Conservation (phyloP, 129 eudicot genomes). For the Chrysanthemum seticuspe region DNA sequence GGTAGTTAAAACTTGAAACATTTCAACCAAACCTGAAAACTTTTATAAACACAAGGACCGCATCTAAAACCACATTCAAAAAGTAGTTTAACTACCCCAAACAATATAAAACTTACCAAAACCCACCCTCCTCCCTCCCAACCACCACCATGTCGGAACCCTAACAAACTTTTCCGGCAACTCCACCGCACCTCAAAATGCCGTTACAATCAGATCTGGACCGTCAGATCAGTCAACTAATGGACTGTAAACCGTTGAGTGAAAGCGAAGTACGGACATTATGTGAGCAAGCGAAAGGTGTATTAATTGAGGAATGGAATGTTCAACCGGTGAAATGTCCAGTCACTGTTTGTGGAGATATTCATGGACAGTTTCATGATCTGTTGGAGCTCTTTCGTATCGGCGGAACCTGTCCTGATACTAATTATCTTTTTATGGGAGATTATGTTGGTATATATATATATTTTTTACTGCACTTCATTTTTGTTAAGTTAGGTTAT, state of each 20-base stretch:
- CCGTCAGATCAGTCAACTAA: slow-evolving; percentile 54
- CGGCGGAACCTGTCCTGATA: slow-evolving; percentile 51
- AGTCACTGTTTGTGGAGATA: slow-evolving; percentile 49
- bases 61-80: slow-evolving; percentile 1
- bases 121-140: slow-evolving; percentile 21
- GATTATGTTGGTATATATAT: slow-evolving; percentile 42
- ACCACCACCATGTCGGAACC: slow-evolving; percentile 30
- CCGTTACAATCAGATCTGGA: slow-evolving; percentile 63
- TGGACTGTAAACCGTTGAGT: slow-evolving; percentile 53
- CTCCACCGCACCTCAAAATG: slow-evolving; percentile 31
- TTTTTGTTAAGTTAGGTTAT: no score
- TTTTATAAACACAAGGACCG: slow-evolving; percentile 13
- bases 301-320: slow-evolving; percentile 53
- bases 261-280: slow-evolving; percentile 49
- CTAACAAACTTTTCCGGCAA: slow-evolving; percentile 26
- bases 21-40: not conserved
- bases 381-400: slow-evolving; percentile 50
- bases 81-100: slow-evolving; percentile 24
- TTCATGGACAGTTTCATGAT: slow-evolving; percentile 50
- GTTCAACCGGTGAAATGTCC: slow-evolving; percentile 53
- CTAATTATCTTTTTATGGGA: slow-evolving; percentile 59
- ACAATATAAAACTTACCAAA: slow-evolving; percentile 28
- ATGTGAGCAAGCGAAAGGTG: slow-evolving; percentile 52
- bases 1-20: no score
- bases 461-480: no score